Base-by-base conservation (phyloP, 2,329 filamentous ascomycete genomes). In the Gliomastix tumulicola region DNA sequence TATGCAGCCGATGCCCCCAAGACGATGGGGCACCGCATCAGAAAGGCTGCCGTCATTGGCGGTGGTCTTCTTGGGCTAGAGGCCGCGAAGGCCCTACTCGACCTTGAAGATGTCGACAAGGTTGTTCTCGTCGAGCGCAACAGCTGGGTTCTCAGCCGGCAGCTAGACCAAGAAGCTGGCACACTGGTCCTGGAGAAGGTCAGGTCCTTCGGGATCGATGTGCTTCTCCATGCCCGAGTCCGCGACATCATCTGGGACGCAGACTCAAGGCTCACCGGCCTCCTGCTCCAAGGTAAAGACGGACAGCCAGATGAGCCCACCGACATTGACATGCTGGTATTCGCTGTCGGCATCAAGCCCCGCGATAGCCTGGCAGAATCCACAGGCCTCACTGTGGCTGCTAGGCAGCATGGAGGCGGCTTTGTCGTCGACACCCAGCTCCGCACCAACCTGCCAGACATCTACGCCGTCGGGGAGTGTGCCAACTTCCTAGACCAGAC, bases 401-500 rank as follows among this genome's bases (percentile, higher is more conserved):
- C 82, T 43, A 68, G 82, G 21, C 12, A 21, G 12, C 23, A 32
- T 11, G 82, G 84, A 11, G 84, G 86, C 34, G 85, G 85, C n/a
- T 79, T 89, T 37, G 71, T 89, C 20, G 74, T 90, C 41, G 69
- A 77, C 43, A 70, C 74, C 39, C 66, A 76, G 46, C 62, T 95
- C 6, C 70, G 71, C 42, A 94, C 88, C 3, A 92, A 77, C 21
- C 57, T 71, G 5, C 67, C 77, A 1, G 79, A 83, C 44, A 76
- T 95, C 34, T 95, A 92, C 54, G 88, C 88, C 32, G 83, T 95
- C 34, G 89, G 88, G 39, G 89, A 95, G 60, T 95, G 88, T 49
- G 88, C 88, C 6, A 92, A 82, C 62, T 95, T 87, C 86, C 74
- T 89, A 44, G 82, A 78, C 46, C 84, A 92, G 58, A 88, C 86